Evolutionary conservation across 257 asterid species (phyloP).

Genomic region (Ligustrum vulgare): DNA sequence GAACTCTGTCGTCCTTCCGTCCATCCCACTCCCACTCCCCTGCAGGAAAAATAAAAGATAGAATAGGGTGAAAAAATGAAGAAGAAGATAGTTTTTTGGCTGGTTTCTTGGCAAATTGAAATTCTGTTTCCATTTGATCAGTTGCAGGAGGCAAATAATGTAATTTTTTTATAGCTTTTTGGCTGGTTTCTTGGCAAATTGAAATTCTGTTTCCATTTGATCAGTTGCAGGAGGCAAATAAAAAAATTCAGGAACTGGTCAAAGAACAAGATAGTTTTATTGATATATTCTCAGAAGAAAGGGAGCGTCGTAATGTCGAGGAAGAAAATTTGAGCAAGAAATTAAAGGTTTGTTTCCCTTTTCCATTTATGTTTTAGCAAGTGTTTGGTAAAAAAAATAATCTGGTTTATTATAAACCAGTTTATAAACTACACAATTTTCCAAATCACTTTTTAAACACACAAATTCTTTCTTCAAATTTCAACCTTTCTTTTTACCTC

Average conservation of each 20-base stretch:
- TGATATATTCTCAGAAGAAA: constrained; percentile 85
- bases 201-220: constrained; percentile 18
- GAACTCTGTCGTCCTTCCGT: no score
- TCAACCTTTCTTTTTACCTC: no score
- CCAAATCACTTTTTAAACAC: no score
- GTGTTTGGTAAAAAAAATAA: no score
- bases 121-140: constrained; percentile 30
- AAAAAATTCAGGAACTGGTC: constrained; percentile 49
- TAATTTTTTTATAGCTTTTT: no score
- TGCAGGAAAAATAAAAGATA: not conserved
- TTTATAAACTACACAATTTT: no score
- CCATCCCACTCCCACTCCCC: not conserved
- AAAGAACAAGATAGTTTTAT: constrained; percentile 76
- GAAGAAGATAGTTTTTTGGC: not conserved
- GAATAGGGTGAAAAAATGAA: no score
- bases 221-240: constrained; percentile 57
- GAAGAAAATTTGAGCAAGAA: constrained; percentile 72
- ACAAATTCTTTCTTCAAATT: no score
- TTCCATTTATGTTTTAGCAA: not conserved
- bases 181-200: constrained; percentile 9
- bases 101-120: constrained; percentile 17
- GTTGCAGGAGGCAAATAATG: constrained; percentile 50
- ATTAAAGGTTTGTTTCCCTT: constrained; percentile 51
- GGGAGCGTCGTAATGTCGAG: constrained; percentile 70
- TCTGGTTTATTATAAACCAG: no score